These are phyloP conservation scores for Ampelocalamus luodianensis DNA, from an alignment of 176 grass and related monocot species.

Conservation along the genomic window DNA sequence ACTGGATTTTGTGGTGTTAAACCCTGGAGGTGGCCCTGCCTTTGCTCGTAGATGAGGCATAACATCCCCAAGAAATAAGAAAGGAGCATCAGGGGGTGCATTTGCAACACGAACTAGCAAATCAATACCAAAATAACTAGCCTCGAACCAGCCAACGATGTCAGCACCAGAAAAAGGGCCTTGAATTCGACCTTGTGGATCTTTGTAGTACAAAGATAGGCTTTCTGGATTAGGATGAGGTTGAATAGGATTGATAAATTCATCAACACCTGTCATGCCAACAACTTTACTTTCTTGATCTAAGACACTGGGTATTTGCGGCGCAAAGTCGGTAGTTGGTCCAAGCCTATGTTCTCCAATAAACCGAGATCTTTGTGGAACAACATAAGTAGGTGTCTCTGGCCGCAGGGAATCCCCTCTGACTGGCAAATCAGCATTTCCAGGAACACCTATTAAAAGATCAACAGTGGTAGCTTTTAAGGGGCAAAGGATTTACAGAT, in stretches of 20 bases:
- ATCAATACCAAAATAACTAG: slow-evolving; percentile 96
- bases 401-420: slow-evolving; percentile 48
- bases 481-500: not conserved
- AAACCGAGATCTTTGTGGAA: slow-evolving; percentile 67
- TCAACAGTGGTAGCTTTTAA: slow-evolving; percentile 17
- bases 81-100: slow-evolving; percentile 74
- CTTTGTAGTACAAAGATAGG: slow-evolving; percentile 91
- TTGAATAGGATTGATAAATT: slow-evolving; percentile 49
- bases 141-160: slow-evolving; percentile 94
- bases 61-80: slow-evolving; percentile 91
- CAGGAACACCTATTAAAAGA: slow-evolving; percentile 52
- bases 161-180: slow-evolving; percentile 96
- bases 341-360: slow-evolving; percentile 59
- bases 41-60: slow-evolving; percentile 96
- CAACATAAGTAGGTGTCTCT: slow-evolving; percentile 63
- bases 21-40: slow-evolving; percentile 91
- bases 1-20: slow-evolving; percentile 62
- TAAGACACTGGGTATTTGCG: slow-evolving; percentile 50
- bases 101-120: slow-evolving; percentile 73
- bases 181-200: slow-evolving; percentile 90
- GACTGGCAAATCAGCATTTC: slow-evolving; percentile 50
- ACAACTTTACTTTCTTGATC: slow-evolving; percentile 52
- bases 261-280: slow-evolving; percentile 43
- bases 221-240: slow-evolving; percentile 80
- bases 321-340: slow-evolving; percentile 41